Percentiles rank a stretch among this genome's conserved stretches.
Conservation (phyloP, 2,329 filamentous ascomycete species). For the Beauveria australis region DNA sequence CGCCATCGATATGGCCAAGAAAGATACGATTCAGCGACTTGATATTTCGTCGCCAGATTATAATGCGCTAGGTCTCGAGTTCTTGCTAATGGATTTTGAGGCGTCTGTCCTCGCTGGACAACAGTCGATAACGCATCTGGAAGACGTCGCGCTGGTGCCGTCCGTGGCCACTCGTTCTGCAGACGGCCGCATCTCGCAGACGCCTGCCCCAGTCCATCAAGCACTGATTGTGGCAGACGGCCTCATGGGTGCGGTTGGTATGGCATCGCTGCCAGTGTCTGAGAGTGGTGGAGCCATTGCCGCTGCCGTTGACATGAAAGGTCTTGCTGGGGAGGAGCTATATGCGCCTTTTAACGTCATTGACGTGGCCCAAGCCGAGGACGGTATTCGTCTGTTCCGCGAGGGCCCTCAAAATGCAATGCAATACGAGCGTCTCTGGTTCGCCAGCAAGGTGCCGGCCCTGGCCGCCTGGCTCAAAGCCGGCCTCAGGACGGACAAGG, state of each 20-base stretch:
- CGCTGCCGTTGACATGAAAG: constrained; percentile 50
- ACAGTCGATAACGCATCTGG: constrained; percentile 34
- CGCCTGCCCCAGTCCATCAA: constrained; percentile 79
- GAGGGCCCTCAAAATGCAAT: constrained; percentile 61
- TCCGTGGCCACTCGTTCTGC: constrained; percentile 61
- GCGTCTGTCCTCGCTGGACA: constrained; percentile 25
- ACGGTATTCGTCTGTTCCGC: constrained; percentile 60
- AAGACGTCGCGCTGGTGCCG: constrained; percentile 67
- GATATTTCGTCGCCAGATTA: constrained; percentile 55
- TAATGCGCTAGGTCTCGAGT: constrained; percentile 54
- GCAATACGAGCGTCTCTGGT: constrained; percentile 68
- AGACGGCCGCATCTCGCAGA: constrained; percentile 54
- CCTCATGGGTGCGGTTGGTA: constrained; percentile 54
- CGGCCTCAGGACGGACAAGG: constrained; percentile 32
- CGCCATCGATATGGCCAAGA: constrained; percentile 22
- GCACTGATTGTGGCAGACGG: constrained; percentile 68
- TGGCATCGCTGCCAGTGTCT: constrained; percentile 35
- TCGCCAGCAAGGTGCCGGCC: constrained; percentile 57
- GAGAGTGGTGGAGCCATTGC: constrained; percentile 35
- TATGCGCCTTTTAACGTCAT: constrained; percentile 45
- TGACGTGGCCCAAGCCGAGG: constrained; percentile 53
- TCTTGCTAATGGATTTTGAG: constrained; percentile 49
- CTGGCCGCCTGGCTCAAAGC: constrained; percentile 58
- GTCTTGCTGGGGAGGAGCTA: constrained; percentile 29
- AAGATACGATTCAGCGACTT: constrained; percentile 46